Conservation (phyloP, 2,329 filamentous ascomycete species). For the Venturia pyrina region DNA sequence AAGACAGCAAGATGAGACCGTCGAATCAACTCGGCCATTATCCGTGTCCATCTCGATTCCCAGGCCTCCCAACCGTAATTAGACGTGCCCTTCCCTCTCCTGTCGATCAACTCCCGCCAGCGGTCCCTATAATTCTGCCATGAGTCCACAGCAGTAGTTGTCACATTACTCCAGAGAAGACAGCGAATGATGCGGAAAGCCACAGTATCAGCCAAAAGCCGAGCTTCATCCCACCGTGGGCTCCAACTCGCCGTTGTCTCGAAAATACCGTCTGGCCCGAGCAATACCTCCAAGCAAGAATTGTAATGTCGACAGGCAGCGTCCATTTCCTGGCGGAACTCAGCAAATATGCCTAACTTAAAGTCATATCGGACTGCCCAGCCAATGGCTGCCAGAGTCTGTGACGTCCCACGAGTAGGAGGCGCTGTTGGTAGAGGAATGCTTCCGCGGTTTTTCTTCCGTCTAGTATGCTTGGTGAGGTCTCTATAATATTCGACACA, state of each 20-base stretch:
- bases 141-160: conserved; percentile 66
- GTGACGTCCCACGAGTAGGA: conserved; percentile 73
- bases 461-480: conserved; percentile 79
- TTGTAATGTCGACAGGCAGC: conserved; percentile 77
- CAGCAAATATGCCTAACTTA: conserved; percentile 81
- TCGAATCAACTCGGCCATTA: conserved; percentile 51
- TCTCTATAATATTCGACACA: conserved; percentile 89
- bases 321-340: conserved; percentile 90
- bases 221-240: conserved; percentile 83
- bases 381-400: conserved; percentile 71
- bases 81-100: conserved; percentile 71
- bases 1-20: conserved; percentile 41
- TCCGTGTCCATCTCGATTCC: conserved; percentile 63
- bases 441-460: conserved; percentile 72
- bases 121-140: conserved; percentile 72
- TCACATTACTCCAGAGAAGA: conserved; percentile 67
- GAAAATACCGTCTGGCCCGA: conserved; percentile 68
- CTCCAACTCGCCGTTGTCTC: conserved; percentile 87
- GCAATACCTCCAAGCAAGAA: conserved; percentile 72
- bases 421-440: conserved; percentile 74
- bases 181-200: conserved; percentile 75
- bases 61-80: conserved; percentile 94
- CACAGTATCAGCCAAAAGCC: conserved; percentile 73
- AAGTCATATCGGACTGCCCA: conserved; percentile 96
- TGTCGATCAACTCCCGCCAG: conserved; percentile 67